Conservation (phyloP, 441 rosid species). For the Croton laevigatus region DNA sequence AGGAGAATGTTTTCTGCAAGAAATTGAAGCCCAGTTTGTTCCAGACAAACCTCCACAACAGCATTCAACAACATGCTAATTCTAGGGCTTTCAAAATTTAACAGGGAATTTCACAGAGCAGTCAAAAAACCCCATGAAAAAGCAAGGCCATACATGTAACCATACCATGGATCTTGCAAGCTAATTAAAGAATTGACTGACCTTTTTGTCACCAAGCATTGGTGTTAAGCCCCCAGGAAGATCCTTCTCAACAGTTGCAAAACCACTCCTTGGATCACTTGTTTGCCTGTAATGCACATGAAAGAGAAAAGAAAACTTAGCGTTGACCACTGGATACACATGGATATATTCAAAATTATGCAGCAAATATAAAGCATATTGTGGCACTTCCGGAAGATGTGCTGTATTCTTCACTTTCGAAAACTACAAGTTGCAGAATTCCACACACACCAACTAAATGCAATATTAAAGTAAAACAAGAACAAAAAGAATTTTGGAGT, state of each 20-base stretch:
- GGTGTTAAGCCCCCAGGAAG: slow-evolving; percentile 88
- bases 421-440: too few species aligned
- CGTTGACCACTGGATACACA: too few species aligned
- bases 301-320: too few species aligned
- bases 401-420: too few species aligned
- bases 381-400: too few species aligned
- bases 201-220: slow-evolving; percentile 98
- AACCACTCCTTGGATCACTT: slow-evolving; percentile 86
- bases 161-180: neutral
- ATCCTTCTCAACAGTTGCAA: slow-evolving; percentile 90
- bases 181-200: slow-evolving; percentile 28
- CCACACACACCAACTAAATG: too few species aligned
- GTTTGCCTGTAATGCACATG: slow-evolving; percentile 53
- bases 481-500: neutral
- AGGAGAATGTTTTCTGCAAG: too few species aligned
- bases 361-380: neutral
- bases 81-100: neutral
- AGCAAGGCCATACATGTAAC: neutral
- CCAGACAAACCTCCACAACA: neutral
- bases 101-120: neutral
- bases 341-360: neutral
- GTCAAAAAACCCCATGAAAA: neutral
- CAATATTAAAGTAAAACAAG: too few species aligned
- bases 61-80: neutral
- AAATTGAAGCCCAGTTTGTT: neutral